These are phyloP conservation scores for Penicillium psychrosexuale DNA, from an alignment of 2,329 filamentous ascomycete species.

Conservation along the genomic window DNA sequence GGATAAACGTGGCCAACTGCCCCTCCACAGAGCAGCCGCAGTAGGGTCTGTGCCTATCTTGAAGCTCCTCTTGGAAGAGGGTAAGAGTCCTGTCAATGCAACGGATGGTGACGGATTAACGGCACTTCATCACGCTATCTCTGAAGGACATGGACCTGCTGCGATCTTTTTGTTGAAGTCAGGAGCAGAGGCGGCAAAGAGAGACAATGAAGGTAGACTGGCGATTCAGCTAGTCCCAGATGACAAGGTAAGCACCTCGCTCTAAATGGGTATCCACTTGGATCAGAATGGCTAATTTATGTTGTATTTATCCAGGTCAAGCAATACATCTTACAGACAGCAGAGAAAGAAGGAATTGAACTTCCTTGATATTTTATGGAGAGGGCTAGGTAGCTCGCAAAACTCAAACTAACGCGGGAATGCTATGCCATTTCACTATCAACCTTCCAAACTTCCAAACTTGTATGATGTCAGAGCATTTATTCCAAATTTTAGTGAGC, in stretches of 20 bases:
- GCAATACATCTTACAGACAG: constrained; percentile 71
- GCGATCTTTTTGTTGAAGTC: constrained; percentile 78
- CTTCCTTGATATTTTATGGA: constrained; percentile 32
- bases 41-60: constrained; percentile 86
- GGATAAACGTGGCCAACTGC: constrained; percentile 83
- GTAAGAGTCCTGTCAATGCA: constrained; percentile 75
- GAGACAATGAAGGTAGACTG: constrained; percentile 65
- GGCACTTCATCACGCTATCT: constrained; percentile 73
- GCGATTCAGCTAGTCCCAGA: constrained; percentile 84
- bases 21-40: constrained; percentile 87
- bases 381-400: constrained; percentile 1
- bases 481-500: not conserved
- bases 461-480: not conserved
- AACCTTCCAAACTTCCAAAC: not conserved
- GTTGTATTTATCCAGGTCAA: constrained; percentile 55
- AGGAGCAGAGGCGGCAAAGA: constrained; percentile 78
- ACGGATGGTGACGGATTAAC: constrained; percentile 81
- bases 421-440: not conserved
- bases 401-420: not conserved
- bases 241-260: constrained; percentile 60
- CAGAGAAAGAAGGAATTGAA: constrained; percentile 81
- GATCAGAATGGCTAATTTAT: constrained; percentile 2
- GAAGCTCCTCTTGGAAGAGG: constrained; percentile 70
- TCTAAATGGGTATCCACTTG: not conserved
- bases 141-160: constrained; percentile 67